Conservation (phyloP, 805 yeast species). For the Lachancea mirantina region DNA sequence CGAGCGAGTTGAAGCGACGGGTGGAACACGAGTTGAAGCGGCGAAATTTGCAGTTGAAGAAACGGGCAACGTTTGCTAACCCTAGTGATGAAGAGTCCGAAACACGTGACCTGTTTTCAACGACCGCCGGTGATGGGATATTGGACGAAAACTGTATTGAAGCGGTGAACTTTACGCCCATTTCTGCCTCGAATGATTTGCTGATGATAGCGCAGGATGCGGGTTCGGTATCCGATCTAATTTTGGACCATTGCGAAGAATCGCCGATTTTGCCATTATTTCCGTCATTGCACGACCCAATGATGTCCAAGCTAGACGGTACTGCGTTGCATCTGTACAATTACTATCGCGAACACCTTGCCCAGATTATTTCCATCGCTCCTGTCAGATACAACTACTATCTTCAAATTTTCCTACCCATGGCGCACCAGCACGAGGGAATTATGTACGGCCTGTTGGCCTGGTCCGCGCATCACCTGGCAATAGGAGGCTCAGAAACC, state of each 20-base stretch:
- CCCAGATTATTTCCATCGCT: constrained; percentile 41
- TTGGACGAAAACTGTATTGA: constrained; percentile 1
- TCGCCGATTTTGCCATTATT: constrained; percentile 11
- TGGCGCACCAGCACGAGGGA: constrained; percentile 44
- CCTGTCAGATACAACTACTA: constrained; percentile 47
- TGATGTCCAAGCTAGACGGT: constrained; percentile 32
- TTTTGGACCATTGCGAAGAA: too few relatives aligned
- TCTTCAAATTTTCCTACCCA: constrained; percentile 42
- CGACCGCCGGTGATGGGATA: background rate
- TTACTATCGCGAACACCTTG: constrained; percentile 44
- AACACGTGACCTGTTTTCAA: background rate
- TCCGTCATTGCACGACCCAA: constrained; percentile 20
- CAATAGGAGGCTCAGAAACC: constrained; percentile 13
- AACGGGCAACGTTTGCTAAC: background rate
- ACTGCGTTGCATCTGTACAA: constrained; percentile 40
- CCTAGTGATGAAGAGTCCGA: background rate
- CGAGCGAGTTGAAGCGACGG: constrained; percentile 18
- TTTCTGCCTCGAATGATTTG: too few relatives aligned
- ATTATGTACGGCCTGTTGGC: constrained; percentile 48
- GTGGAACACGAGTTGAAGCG: constrained; percentile 19
- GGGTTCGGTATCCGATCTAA: background rate
- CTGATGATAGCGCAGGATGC: background rate
- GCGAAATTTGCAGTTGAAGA: constrained; percentile 17
- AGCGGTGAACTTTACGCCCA: too few relatives aligned
- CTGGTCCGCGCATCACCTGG: constrained; percentile 41